Conservation (phyloP, 2,329 filamentous ascomycete species). For the Talaromyces rugulosus region DNA sequence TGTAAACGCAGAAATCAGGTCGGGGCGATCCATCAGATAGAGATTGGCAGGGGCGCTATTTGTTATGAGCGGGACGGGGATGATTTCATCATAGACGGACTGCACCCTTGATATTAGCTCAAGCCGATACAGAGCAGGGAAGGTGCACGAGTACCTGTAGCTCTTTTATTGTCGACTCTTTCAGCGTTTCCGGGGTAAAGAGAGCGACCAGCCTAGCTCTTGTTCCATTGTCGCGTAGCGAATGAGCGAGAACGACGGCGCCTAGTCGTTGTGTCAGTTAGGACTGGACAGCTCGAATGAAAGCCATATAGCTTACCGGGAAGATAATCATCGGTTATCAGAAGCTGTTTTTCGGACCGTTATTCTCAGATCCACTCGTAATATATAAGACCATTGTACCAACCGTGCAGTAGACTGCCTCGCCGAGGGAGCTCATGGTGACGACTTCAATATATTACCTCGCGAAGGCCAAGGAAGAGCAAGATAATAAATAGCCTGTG, state of each 20-base stretch:
- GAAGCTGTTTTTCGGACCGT: constrained; percentile 58
- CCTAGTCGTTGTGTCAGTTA: constrained; percentile 49
- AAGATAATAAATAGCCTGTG: not conserved
- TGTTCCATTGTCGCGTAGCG: constrained; percentile 83
- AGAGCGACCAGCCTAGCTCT: constrained; percentile 80
- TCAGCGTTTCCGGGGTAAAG: constrained; percentile 75
- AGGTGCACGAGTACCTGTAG: constrained; percentile 57
- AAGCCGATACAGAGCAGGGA: not conserved
- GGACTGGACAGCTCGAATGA: not conserved
- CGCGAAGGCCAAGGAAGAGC: not conserved
- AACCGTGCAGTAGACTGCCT: constrained; percentile 65
- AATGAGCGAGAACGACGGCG: constrained; percentile 89
- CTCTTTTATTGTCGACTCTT: constrained; percentile 69
- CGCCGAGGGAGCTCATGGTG: constrained; percentile 40
- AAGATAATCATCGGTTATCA: constrained; percentile 87
- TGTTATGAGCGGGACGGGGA: constrained; percentile 74
- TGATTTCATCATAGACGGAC: constrained; percentile 82
- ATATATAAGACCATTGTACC: constrained; percentile 19
- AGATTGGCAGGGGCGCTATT: constrained; percentile 78
- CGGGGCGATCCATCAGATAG: constrained; percentile 83
- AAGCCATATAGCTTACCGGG: constrained; percentile 60
- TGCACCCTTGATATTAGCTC: constrained; percentile 36
- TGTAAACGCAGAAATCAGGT: constrained; percentile 89
- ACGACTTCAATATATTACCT: not conserved
- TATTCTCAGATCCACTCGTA: not conserved